Conservation (phyloP, 176 grass and related monocot genomes). For the Elaeis guineensis region DNA sequence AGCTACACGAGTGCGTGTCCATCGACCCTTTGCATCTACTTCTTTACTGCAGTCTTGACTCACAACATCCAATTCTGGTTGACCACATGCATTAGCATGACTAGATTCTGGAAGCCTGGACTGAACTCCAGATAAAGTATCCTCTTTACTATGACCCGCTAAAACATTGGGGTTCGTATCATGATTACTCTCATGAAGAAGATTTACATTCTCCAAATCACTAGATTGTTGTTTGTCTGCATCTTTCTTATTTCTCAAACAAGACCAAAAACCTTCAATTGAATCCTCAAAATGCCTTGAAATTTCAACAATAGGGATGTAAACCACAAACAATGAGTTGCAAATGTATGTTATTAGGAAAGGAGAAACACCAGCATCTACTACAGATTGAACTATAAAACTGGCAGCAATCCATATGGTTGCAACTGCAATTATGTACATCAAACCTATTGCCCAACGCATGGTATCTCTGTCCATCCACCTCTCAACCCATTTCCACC, state of each 20-base stretch:
- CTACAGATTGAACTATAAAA: conserved; percentile 97
- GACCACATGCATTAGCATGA: conserved; percentile 3
- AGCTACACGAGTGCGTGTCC: conserved; percentile 73
- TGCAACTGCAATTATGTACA: conserved; percentile 84
- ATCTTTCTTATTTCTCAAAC: conserved; percentile 44
- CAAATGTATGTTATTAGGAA: conserved; percentile 97
- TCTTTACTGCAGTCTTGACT: conserved; percentile 26
- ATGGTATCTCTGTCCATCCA: conserved; percentile 35
- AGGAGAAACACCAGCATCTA: conserved; percentile 83
- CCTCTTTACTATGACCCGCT: not conserved
- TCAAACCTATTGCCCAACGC: conserved; percentile 74
- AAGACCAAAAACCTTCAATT: conserved; percentile 33
- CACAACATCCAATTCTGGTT: not conserved
- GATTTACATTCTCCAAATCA: conserved; percentile 83
- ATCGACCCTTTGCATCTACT: conserved; percentile 82
- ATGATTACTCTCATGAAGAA: conserved; percentile 46
- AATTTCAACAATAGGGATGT: conserved; percentile 82
- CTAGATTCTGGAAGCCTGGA: conserved; percentile 16
- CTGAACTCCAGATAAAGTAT: not conserved
- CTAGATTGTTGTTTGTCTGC: conserved; percentile 16
- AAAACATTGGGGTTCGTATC: conserved; percentile 2
- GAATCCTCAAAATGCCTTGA: conserved; percentile 87
- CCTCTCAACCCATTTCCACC: conserved; percentile 12
- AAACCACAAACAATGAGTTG: conserved; percentile 86
- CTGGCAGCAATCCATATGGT: conserved; percentile 92